These are phyloP conservation scores for Scheffersomyces stipitis DNA, from an alignment of 805 yeast species.

Conservation along the genomic window DNA sequence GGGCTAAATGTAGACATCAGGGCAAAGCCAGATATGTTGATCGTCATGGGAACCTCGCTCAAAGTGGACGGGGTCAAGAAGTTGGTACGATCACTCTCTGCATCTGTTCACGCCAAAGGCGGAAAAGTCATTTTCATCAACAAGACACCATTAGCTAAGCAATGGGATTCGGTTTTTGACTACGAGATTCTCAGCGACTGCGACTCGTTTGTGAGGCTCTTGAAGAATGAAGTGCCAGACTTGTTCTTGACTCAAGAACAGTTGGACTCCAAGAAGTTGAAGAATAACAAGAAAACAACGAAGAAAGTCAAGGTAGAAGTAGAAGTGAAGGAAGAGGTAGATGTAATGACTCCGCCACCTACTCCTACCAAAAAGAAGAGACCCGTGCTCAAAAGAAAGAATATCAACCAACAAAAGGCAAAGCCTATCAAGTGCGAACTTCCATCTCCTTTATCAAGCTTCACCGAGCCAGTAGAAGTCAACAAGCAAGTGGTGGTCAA, in stretches of 20 bases:
- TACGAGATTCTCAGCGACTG: constrained; percentile 79
- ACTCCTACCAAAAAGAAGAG: constrained; percentile 30
- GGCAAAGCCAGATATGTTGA: constrained; percentile 69
- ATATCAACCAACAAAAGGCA: constrained; percentile 8
- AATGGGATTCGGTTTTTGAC: constrained; percentile 75
- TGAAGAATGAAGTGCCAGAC: constrained; percentile 56
- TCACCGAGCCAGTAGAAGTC: constrained; percentile 14
- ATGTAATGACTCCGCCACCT: constrained; percentile 31
- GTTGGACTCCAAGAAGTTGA: constrained; percentile 42
- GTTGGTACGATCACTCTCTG: constrained; percentile 67
- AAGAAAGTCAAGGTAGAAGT: constrained; percentile 3
- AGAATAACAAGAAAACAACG: constrained; percentile 7
- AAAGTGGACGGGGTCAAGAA: constrained; percentile 87
- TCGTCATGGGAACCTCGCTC: constrained; percentile 92
- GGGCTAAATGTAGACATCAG: constrained; percentile 67
- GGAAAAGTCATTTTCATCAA: constrained; percentile 81
- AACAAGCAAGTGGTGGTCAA: background rate
- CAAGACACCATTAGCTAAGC: constrained; percentile 58
- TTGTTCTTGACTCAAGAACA: constrained; percentile 60
- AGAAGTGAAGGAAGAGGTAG: constrained; percentile 5
- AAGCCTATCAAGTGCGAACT: constrained; percentile 14
- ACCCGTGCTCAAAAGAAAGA: constrained; percentile 21
- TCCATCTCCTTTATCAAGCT: constrained; percentile 39
- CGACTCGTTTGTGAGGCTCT: constrained; percentile 69
- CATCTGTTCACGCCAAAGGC: constrained; percentile 69